These are phyloP conservation scores for Phyllachora maydis DNA, from an alignment of 2,329 filamentous ascomycete species.

Conservation along the genomic window DNA sequence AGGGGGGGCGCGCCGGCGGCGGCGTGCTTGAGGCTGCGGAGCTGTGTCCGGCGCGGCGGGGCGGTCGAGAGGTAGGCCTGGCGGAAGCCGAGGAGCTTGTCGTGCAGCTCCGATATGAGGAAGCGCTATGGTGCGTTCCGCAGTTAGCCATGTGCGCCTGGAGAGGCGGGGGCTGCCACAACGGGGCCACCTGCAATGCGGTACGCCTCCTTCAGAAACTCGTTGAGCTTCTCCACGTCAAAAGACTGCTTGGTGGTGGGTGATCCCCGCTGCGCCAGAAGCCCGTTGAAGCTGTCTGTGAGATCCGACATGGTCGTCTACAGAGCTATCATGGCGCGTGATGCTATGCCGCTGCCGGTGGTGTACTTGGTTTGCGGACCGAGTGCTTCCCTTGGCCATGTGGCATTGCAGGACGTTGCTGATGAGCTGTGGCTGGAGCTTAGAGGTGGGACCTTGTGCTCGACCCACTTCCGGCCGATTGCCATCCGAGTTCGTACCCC, in stretches of 20 bases:
- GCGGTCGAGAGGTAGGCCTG: conserved; percentile 80
- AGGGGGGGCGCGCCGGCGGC: conserved; percentile 13
- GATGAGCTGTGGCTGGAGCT: no score
- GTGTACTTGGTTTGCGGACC: no score
- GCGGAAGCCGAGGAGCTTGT: conserved; percentile 64
- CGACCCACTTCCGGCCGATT: no score
- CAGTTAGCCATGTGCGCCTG: not conserved
- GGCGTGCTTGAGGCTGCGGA: conserved; percentile 19
- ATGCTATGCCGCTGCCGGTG: no score
- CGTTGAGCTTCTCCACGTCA: conserved; percentile 41
- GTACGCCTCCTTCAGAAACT: conserved; percentile 86
- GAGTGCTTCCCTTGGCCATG: no score
- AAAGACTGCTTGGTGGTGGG: conserved; percentile 21
- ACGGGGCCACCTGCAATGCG: conserved; percentile 49
- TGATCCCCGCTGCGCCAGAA: conserved; percentile 38
- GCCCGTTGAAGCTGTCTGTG: conserved; percentile 46
- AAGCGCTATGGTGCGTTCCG: conserved; percentile 37
- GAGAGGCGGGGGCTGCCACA: not conserved
- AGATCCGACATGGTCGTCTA: conserved; percentile 43
- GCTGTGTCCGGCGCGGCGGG: conserved; percentile 35
- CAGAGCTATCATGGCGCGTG: no score
- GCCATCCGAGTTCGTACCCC: no score
- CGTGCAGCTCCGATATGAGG: conserved; percentile 62
- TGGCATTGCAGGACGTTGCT: no score
- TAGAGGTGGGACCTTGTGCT: no score